Evolutionary conservation across 768 basidiomycete species (phyloP).

Genomic region (Pleurotus cornucopiae): DNA sequence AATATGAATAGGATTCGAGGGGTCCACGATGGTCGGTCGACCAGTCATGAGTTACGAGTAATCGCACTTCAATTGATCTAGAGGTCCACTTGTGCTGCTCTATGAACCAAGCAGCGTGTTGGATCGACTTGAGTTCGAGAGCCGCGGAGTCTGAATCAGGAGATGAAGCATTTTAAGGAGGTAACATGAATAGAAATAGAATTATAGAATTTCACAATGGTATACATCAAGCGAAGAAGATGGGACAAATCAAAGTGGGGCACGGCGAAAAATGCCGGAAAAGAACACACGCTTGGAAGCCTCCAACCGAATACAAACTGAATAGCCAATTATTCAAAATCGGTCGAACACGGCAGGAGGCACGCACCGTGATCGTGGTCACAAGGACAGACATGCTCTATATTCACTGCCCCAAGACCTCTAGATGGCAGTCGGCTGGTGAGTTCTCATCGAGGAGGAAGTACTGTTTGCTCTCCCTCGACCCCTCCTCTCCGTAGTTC

Average conservation of each 20-base stretch:
- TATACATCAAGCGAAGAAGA: no score
- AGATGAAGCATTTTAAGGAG: background rate
- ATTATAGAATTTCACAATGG: background rate
- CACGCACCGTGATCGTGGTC: slow-evolving; percentile 1
- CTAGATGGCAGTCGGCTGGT: slow-evolving; percentile 13
- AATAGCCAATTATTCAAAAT: background rate
- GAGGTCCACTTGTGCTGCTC: no score
- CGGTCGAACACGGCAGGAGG: background rate
- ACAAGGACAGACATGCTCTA: no score
- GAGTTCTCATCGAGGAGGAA: slow-evolving; percentile 17
- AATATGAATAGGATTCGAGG: no score
- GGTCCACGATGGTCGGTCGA: no score
- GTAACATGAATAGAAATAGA: background rate
- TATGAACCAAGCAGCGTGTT: no score
- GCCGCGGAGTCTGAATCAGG: background rate
- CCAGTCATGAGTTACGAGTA: no score
- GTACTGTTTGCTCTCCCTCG: slow-evolving; percentile 16
- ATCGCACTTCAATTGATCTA: no score
- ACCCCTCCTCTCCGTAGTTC: slow-evolving; percentile 18
- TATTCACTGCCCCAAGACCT: slow-evolving; percentile 8
- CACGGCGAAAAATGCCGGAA: background rate
- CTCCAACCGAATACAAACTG: background rate
- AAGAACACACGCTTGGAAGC: background rate
- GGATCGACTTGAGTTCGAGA: background rate
- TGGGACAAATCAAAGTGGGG: background rate